phyloP scores from a whole-genome alignment of 2,329 filamentous ascomycete genomes.

The Ophiostoma pallidulum region DNA sequence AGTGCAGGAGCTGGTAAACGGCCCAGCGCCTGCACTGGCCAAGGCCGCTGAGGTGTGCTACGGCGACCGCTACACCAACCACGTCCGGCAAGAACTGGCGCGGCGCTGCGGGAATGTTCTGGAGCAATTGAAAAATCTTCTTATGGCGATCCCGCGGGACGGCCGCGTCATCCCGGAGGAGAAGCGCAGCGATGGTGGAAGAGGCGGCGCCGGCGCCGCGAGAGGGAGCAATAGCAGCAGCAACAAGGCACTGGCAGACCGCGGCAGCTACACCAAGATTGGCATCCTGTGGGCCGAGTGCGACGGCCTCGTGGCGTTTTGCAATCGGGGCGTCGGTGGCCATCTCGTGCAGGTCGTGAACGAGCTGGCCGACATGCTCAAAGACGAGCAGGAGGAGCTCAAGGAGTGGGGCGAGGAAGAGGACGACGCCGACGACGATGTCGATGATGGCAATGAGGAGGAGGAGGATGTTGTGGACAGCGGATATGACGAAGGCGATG shows the following conservation, averaged over 20 bases:
- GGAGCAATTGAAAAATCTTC: conserved; percentile 50
- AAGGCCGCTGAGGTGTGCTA: conserved; percentile 59
- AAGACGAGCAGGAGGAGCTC: conserved; percentile 77
- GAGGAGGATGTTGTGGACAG: conserved; percentile 19
- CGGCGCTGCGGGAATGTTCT: conserved; percentile 51
- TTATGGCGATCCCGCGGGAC: conserved; percentile 50
- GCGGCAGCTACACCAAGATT: conserved; percentile 53
- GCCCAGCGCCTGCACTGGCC: conserved; percentile 65
- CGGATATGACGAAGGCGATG: conserved; percentile 13
- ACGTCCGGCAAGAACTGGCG: conserved; percentile 33
- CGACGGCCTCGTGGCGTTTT: conserved; percentile 58
- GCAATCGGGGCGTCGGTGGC: conserved; percentile 57
- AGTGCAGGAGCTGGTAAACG: conserved; percentile 60
- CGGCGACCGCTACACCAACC: conserved; percentile 55
- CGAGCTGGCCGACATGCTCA: conserved; percentile 63
- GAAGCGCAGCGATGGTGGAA: conserved; percentile 37
- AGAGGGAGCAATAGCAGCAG: conserved; percentile 17
- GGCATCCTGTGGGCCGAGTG: conserved; percentile 79
- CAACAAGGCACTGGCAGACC: conserved; percentile 25
- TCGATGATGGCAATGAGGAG: conserved; percentile 28
- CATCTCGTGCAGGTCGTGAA: conserved; percentile 63
- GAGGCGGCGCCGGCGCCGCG: no score
- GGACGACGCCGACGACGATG: conserved; percentile 45
- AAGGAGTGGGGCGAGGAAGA: conserved; percentile 77
- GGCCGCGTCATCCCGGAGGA: conserved; percentile 42